A percentile compares a stretch with the other conserved stretches of the same genome.
phyloP scores from a whole-genome alignment of 768 basidiomycete species.

The Cubamyces sp. region DNA sequence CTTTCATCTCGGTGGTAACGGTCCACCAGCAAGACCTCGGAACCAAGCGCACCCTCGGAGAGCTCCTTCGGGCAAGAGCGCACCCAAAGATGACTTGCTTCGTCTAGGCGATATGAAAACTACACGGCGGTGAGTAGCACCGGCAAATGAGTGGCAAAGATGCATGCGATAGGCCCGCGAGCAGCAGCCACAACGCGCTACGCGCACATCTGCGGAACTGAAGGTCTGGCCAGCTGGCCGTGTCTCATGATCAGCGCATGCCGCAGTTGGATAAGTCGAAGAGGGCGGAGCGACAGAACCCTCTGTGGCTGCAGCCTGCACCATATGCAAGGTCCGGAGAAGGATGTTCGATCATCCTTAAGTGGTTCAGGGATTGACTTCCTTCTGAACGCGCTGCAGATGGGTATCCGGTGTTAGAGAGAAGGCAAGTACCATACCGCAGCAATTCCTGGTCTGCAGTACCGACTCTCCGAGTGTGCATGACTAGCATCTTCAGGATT shows the following conservation, averaged over 20 bases:
- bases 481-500: too few relatives aligned
- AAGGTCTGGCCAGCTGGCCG: slow-evolving; percentile 14
- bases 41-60: background rate
- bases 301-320: background rate
- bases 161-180: background rate
- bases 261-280: slow-evolving; percentile 3
- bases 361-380: too few relatives aligned
- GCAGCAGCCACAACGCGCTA: background rate
- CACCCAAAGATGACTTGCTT: too few relatives aligned
- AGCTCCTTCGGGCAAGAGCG: background rate
- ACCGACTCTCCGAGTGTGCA: too few relatives aligned
- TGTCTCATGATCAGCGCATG: slow-evolving; percentile 18
- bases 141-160: slow-evolving; percentile 1
- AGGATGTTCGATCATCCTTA: too few relatives aligned
- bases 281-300: slow-evolving; percentile 4
- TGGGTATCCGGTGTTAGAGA: too few relatives aligned
- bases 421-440: too few relatives aligned
- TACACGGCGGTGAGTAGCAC: background rate
- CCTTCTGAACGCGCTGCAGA: too few relatives aligned
- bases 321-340: slow-evolving; percentile 2
- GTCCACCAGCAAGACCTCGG: background rate
- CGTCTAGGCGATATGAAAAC: too few relatives aligned
- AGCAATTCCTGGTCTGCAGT: too few relatives aligned
- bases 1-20: background rate
- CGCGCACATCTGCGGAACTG: slow-evolving; percentile 7